Conservation (phyloP, 1,284 basidiomycete genomes). For the Cryptococcus depauperatus region DNA sequence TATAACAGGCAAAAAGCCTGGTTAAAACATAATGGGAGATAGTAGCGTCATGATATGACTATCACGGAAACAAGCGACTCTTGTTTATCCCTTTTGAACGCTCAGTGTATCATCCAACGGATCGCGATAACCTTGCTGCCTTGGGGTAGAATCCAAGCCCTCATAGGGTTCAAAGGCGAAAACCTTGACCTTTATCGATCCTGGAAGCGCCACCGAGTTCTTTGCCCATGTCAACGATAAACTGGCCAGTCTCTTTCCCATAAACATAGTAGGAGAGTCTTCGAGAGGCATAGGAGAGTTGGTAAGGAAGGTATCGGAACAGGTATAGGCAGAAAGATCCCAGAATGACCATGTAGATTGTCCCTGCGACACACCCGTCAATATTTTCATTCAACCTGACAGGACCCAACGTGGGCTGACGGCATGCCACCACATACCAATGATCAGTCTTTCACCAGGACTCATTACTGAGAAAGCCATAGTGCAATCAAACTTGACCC, state of each 20-base stretch:
- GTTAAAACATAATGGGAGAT: too few relatives aligned
- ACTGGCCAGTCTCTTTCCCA: neutral
- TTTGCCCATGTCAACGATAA: neutral
- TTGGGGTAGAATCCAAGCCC: too few relatives aligned
- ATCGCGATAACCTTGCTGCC: too few relatives aligned
- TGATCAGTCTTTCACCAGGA: neutral
- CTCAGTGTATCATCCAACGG: too few relatives aligned
- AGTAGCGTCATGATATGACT: too few relatives aligned
- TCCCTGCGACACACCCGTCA: neutral
- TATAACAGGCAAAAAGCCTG: too few relatives aligned
- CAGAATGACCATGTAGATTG: neutral
- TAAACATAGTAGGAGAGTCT: neutral
- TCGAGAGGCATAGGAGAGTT: neutral
- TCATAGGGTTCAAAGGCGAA: too few relatives aligned
- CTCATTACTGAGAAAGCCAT: neutral
- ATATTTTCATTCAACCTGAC: neutral
- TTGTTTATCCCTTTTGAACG: too few relatives aligned
- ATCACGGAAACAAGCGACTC: too few relatives aligned
- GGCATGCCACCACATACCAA: neutral
- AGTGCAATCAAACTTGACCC: neutral
- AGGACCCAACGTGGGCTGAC: neutral
- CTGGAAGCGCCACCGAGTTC: neutral
- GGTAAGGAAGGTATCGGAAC: neutral
- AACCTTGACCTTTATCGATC: too few relatives aligned
- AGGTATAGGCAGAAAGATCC: neutral